Conservation (phyloP, 2,329 filamentous ascomycete genomes). For the Dactylellina cionopaga region DNA sequence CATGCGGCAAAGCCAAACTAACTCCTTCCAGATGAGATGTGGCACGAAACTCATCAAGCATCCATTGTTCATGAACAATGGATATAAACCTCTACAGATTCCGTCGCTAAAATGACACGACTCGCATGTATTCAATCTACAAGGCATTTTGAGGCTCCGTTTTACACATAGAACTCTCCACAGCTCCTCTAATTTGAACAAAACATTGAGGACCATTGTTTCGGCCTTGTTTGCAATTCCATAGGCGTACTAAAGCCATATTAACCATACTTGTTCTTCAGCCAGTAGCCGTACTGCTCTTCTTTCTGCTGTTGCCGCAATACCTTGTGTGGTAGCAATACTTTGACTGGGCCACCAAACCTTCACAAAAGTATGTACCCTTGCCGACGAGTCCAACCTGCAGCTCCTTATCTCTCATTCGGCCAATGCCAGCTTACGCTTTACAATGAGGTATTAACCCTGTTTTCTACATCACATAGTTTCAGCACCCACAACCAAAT, state of each 20-base stretch:
- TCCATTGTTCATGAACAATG: constrained; percentile 44
- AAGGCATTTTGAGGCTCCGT: background rate
- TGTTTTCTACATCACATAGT: constrained; percentile 1
- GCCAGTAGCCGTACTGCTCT: background rate
- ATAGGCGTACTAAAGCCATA: too few species aligned
- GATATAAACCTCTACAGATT: constrained; percentile 19
- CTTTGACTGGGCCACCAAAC: constrained; percentile 2
- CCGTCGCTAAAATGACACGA: background rate
- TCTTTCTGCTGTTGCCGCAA: background rate
- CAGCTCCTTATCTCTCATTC: background rate
- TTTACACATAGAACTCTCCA: background rate
- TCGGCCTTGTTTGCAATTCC: background rate
- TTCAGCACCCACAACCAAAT: too few species aligned
- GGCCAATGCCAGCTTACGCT: constrained; percentile 18
- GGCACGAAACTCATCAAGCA: constrained; percentile 40
- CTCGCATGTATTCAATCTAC: background rate
- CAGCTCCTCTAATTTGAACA: background rate
- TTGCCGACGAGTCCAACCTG: background rate
- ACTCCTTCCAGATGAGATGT: background rate
- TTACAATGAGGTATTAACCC: constrained; percentile 12
- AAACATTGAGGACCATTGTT: too few species aligned
- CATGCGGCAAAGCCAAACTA: constrained; percentile 14
- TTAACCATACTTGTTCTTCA: too few species aligned
- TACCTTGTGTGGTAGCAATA: background rate
- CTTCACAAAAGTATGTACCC: constrained; percentile 4